Evolutionary conservation across 169 alveolate genomes (phyloP).

Genomic region (Nephromyces sp.): DNA sequence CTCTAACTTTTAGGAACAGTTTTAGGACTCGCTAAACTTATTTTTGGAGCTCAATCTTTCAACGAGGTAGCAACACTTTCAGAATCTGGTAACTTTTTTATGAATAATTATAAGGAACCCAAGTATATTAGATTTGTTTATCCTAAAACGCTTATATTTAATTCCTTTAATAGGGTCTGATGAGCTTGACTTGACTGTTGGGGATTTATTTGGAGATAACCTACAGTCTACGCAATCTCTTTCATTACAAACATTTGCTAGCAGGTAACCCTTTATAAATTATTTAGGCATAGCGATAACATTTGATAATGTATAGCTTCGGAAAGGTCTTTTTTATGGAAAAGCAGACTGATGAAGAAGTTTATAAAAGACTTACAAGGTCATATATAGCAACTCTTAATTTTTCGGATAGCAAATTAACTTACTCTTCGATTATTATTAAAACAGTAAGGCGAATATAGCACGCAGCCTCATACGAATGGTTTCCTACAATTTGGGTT

Average conservation of each 20-base stretch:
- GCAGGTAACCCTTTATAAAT: conserved; percentile 57
- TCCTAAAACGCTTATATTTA: too few relatives aligned
- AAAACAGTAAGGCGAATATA: conserved; percentile 61
- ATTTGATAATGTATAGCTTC: too few relatives aligned
- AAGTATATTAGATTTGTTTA: too few relatives aligned
- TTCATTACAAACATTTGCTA: conserved; percentile 57
- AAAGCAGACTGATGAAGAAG: too few relatives aligned
- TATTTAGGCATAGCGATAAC: conserved; percentile 4
- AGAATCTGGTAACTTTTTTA: conserved; percentile 50
- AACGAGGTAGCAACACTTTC: conserved; percentile 64
- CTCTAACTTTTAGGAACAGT: conserved; percentile 58
- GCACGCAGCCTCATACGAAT: conserved; percentile 66
- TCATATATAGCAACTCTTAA: too few relatives aligned
- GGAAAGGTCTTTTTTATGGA: not conserved
- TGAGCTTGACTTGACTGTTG: conserved; percentile 40
- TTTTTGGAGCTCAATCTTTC: conserved; percentile 61
- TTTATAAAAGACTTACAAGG: too few relatives aligned
- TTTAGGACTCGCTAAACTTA: conserved; percentile 67
- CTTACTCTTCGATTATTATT: not conserved
- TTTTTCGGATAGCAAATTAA: too few relatives aligned
- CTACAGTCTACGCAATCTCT: conserved; percentile 44
- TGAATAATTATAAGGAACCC: too few relatives aligned
- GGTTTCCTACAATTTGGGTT: conserved; percentile 75
- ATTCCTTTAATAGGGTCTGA: conserved; percentile 28
- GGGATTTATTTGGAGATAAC: conserved; percentile 44